Conservation (phyloP, 148 eudicot genomes). For the Rhododendron henanense region DNA sequence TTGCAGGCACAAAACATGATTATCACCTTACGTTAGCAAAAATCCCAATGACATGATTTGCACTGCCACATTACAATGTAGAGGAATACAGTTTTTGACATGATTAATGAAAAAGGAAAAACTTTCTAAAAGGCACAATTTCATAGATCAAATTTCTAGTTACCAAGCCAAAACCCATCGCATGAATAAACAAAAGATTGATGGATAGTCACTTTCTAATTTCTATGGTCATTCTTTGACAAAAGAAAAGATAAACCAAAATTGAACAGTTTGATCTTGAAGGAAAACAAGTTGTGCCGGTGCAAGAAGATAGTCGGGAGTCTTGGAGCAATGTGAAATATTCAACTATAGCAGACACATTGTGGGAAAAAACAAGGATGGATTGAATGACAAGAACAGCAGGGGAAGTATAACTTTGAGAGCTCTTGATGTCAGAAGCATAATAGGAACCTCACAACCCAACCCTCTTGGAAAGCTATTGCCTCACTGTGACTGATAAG, state of each 20-base stretch:
- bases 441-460: neutral
- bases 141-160: neutral
- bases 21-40: too few relatives aligned
- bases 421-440: neutral
- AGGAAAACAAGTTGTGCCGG: too few relatives aligned
- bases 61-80: neutral
- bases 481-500: neutral
- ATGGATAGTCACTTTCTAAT: neutral
- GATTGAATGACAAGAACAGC: neutral
- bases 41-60: neutral
- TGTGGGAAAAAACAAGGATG: neutral
- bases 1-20: neutral
- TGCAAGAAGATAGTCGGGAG: too few relatives aligned
- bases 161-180: neutral
- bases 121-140: neutral
- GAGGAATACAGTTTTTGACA: neutral
- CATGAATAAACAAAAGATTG: neutral
- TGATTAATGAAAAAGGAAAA: neutral
- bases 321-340: too few relatives aligned
- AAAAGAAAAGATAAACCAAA: neutral
- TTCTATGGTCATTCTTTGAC: neutral
- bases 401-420: neutral
- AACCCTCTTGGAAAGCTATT: neutral
- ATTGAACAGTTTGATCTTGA: too few relatives aligned
- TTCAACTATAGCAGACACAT: neutral